Conservation (phyloP, 202 grass and related monocot species). For the Dendrocalamus latiflorus region DNA sequence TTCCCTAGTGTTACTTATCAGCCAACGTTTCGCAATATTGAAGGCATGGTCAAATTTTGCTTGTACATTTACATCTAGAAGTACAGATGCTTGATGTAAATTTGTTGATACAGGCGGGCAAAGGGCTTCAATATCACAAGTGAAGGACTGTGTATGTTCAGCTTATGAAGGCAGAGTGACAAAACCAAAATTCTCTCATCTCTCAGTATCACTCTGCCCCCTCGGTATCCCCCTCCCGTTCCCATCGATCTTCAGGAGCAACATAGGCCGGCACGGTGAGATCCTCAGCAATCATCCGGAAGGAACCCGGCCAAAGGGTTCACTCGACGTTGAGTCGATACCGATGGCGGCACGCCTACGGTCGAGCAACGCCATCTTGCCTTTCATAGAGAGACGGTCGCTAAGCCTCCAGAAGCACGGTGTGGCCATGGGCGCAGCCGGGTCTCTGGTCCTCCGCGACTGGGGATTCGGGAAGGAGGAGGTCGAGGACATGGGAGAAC, state of each 20-base stretch:
- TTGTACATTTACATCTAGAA: constrained; percentile 5
- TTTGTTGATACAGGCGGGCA: constrained; percentile 41
- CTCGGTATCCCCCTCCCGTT: constrained; percentile 75
- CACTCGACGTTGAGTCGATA: constrained; percentile 57
- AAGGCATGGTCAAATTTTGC: not conserved
- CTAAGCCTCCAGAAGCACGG: constrained; percentile 54
- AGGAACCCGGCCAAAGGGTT: constrained; percentile 36
- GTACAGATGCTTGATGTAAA: not conserved
- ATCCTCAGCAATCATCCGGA: constrained; percentile 26
- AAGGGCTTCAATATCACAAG: constrained; percentile 59
- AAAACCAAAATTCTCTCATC: constrained; percentile 63
- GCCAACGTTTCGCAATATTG: not conserved
- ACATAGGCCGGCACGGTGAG: constrained; percentile 59
- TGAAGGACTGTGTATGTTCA: constrained; percentile 37
- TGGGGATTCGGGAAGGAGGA: constrained; percentile 91
- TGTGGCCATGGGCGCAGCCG: constrained; percentile 38
- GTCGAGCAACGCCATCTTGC: constrained; percentile 58
- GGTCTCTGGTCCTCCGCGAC: constrained; percentile 44
- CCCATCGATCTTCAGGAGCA: constrained; percentile 61
- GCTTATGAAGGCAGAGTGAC: constrained; percentile 27
- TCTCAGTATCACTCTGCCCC: constrained; percentile 59
- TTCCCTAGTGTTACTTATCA: not conserved
- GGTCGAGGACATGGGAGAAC: constrained; percentile 69
- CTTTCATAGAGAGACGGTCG: constrained; percentile 66
- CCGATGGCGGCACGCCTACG: constrained; percentile 64